Evolutionary conservation across 179 eudicot species (phyloP), one percentile per base, ranked within the genome.

Genomic region (Gypsophila paniculata): DNA sequence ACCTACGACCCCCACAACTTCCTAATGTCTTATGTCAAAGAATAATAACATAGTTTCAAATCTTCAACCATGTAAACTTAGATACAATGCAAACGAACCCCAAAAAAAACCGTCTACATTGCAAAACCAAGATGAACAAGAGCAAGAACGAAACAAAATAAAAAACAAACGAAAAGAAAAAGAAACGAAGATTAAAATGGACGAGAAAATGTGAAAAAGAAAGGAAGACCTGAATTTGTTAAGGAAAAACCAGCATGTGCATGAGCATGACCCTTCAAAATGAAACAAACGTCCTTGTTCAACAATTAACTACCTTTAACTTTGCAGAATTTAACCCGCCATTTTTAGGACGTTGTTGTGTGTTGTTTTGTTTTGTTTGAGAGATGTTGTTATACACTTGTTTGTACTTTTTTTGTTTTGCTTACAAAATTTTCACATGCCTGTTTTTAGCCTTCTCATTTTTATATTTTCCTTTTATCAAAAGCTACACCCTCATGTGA

Each of bases 231-330:
- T 70, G 63, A 17, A 13, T 6, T 3, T 13, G n/a, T 53, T 9
- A 78, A 78, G 77, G 81, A 78, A 78, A 65, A 77, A 65, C 72
- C 81, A 78, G 74, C 81, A n/a, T n/a, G n/a, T n/a, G n/a, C n/a
- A n/a, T n/a, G n/a, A n/a, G n/a, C n/a, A 78, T 29, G 34, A 29
- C 34, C 34, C 34, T 29, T 29, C 4, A 4, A 29, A 1, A 29
- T 29, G 34, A n/a, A n/a, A n/a, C n/a, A n/a, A n/a, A n/a, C n/a
- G n/a, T n/a, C n/a, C n/a, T n/a, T n/a, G n/a, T n/a, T n/a, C n/a
- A n/a, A n/a, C n/a, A n/a, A n/a, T n/a, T n/a, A n/a, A n/a, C n/a
- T n/a, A n/a, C n/a, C n/a, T n/a, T n/a, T 61, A 72, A 25, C 60
- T 74, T 72, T 72, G 64, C 49, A 63, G 57, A 73, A 46, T 29